phyloP scores from a whole-genome alignment of 495 filamentous ascomycete species.

The Saxophila tyrrhenica region DNA sequence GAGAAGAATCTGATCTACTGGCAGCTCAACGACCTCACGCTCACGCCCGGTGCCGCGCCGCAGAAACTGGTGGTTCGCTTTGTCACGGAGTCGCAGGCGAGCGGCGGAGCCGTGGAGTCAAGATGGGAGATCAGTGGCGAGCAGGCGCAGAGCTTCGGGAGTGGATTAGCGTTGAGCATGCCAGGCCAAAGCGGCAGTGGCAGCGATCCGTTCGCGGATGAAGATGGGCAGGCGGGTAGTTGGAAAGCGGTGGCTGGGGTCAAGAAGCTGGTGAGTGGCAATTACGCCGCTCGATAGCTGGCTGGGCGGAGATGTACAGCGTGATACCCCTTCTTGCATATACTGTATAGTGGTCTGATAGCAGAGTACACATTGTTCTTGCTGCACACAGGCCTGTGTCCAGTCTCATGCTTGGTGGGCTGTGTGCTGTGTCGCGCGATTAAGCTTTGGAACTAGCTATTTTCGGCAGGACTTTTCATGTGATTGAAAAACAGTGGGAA shows the following conservation, averaged over 20 bases:
- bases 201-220: constrained; percentile 51
- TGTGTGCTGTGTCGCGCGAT: no score
- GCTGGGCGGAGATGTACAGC: not conserved
- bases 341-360: not conserved
- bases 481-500: no score
- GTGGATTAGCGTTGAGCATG: constrained; percentile 50
- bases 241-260: constrained; percentile 67
- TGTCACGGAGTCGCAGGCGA: constrained; percentile 62
- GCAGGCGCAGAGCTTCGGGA: constrained; percentile 35
- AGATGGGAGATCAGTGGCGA: constrained; percentile 61
- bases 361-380: no score
- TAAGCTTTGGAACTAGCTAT: no score
- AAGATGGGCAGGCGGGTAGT: constrained; percentile 19
- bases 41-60: constrained; percentile 41
- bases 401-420: no score
- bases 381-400: no score
- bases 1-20: constrained; percentile 83
- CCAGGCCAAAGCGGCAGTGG: constrained; percentile 33
- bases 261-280: constrained; percentile 67
- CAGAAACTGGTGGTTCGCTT: constrained; percentile 74
- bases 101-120: constrained; percentile 66
- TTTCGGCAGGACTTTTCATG: no score
- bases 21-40: constrained; percentile 68
- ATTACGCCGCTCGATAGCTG: constrained; percentile 39
- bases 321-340: not conserved